Base-by-base conservation (phyloP, 2,329 filamentous ascomycete species). In the Penicillium sp. region DNA sequence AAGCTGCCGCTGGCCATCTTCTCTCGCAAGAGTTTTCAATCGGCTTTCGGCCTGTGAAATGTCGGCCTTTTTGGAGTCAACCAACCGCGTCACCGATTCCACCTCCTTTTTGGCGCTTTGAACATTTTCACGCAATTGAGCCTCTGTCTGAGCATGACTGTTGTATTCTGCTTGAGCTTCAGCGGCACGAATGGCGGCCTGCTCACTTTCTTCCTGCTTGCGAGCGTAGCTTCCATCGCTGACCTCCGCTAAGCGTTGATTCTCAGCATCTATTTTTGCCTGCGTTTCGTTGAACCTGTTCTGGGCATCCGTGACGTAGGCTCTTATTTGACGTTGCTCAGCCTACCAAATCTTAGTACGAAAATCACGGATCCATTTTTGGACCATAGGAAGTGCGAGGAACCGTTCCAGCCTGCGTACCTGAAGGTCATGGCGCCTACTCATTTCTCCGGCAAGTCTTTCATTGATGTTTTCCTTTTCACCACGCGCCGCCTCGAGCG, bases 161-260 rank as follows among this genome's bases (percentile, higher is more conserved):
- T 68, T 47, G n/a, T 67, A 62, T 30, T 57, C 59, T 12, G 54
- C 50, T 39, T 62, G 64, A 3, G 77, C 72, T 22, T 71, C 62
- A 18, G 66, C 58, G 4, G 70, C 67, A 31, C 64, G 62, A 15
- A 71, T 56, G 51, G 79, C 76, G 9, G 79, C 78, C 12, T 76
- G 67, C 14, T 79, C 70, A 3, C 84, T 69, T 52, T 82, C 73
- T 12, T 68, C 66, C 23, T 77, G 63, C 53, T 80, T 85, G 45
- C 73, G 69, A 6, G 76, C 70, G 54, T 84, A 78, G 15, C 76
- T 77, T 16, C 83, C 84, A 25, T 87, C 85, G 50, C 84, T 82
- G 2, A 78, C 74, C 30, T 79, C 75, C 29, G 77, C 73, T 6
- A 95, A 71, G 3, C 81, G 79, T 35, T 59, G 56, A 33, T 64